These are phyloP conservation scores for Penicillium hesseltinei DNA, from an alignment of 2,329 filamentous ascomycete species.

Conservation along the genomic window DNA sequence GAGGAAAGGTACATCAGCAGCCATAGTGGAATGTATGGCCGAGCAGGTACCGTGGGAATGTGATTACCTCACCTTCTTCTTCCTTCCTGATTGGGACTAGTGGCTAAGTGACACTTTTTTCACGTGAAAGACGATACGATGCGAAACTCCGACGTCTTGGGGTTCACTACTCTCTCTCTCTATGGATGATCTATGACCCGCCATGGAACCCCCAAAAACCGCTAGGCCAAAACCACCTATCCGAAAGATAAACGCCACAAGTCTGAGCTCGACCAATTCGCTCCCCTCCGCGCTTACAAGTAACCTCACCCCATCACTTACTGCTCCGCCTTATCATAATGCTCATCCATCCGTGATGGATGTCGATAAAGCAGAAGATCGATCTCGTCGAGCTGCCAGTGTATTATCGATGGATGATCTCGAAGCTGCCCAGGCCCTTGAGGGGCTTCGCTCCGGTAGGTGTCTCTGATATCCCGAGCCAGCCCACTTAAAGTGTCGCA, in stretches of 20 bases:
- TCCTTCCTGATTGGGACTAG: constrained; percentile 4
- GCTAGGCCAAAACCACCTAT: not conserved
- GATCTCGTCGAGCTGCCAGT: constrained; percentile 45
- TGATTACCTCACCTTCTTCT: constrained; percentile 5
- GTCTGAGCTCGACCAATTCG: constrained; percentile 14
- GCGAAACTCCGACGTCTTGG: constrained; percentile 5
- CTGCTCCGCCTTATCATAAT: constrained; percentile 24
- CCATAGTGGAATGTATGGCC: constrained; percentile 2
- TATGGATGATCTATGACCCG: constrained; percentile 9
- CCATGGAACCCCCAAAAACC: constrained; percentile 13
- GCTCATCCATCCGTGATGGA: constrained; percentile 39
- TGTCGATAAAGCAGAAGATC: constrained; percentile 31
- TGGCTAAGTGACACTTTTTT: constrained; percentile 5
- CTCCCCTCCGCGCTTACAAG: constrained; percentile 10
- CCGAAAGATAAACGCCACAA: constrained; percentile 8
- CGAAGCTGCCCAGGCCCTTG: constrained; percentile 70
- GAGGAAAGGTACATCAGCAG: not conserved
- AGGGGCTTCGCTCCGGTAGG: constrained; percentile 70
- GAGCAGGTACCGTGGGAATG: not conserved
- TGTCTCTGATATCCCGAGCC: not conserved
- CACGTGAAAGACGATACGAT: constrained; percentile 10
- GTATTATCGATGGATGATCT: constrained; percentile 51
- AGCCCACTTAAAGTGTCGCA: not conserved
- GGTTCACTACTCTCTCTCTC: not conserved
- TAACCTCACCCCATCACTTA: constrained; percentile 1